phyloP scores from a whole-genome alignment of 2,329 filamentous ascomycete species.

The Pestalotiopsis sp. region DNA sequence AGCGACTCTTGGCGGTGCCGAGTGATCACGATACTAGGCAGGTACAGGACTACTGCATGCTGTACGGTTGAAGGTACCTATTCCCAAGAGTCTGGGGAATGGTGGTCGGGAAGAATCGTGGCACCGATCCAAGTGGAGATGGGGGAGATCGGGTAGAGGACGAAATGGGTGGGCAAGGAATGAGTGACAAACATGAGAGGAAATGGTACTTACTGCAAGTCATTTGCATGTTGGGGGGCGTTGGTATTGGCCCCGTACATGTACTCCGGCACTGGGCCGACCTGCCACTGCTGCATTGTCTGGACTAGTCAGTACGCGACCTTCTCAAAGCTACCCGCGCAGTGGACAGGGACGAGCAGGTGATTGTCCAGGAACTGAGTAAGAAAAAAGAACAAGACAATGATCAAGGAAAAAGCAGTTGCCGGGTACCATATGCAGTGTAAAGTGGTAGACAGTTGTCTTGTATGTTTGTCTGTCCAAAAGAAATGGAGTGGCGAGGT shows the following conservation, averaged over 20 bases:
- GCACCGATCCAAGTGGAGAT: conserved; percentile 13
- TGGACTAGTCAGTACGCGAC: conserved; percentile 33
- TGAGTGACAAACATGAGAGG: conserved; percentile 25
- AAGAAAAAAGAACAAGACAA: background rate
- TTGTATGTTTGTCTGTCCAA: background rate
- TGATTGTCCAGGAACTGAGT: conserved; percentile 16
- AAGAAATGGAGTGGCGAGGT: conserved; percentile 1
- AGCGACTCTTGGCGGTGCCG: background rate
- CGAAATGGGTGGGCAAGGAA: conserved; percentile 14
- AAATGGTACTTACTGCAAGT: conserved; percentile 58
- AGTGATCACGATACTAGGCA: background rate
- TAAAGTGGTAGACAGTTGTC: background rate
- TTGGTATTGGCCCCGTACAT: conserved; percentile 47
- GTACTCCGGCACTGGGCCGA: conserved; percentile 61
- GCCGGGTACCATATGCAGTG: background rate
- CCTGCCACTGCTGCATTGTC: conserved; percentile 64
- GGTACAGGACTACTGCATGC: conserved; percentile 2
- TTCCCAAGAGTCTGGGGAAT: background rate
- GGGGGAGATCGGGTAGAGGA: conserved; percentile 11
- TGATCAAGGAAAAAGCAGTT: background rate
- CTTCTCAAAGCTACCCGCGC: background rate
- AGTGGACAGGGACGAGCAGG: conserved; percentile 7
- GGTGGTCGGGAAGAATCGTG: background rate
- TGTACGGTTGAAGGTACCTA: background rate
- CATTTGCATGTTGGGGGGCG: conserved; percentile 53